A percentile compares a stretch with the other conserved stretches of the same genome.
Evolutionary conservation across 768 basidiomycete genomes (phyloP).

Genomic region (Termitomyces sp.): DNA sequence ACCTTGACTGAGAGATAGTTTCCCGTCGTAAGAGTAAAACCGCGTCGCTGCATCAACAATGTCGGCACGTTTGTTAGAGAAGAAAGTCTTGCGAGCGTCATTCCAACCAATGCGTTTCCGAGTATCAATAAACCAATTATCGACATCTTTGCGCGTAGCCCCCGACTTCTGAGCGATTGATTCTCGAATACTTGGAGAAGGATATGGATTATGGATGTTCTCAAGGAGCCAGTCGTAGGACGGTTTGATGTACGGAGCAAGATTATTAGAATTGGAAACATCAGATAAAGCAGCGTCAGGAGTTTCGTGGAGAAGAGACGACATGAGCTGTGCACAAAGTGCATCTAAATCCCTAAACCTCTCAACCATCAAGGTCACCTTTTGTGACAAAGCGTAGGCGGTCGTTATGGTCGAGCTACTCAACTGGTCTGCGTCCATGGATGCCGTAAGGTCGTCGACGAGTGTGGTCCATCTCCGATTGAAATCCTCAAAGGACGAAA

Average conservation of each 20-base stretch:
- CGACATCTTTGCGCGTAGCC: constrained; percentile 25
- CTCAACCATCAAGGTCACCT: no score
- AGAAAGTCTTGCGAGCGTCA: constrained; percentile 24
- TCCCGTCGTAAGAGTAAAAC: constrained; percentile 21
- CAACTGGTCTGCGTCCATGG: no score
- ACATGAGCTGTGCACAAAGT: no score
- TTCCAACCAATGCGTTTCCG: constrained; percentile 57
- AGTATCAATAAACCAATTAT: constrained; percentile 42
- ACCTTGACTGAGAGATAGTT: constrained; percentile 14
- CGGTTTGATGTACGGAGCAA: constrained; percentile 19
- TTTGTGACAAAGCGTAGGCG: no score
- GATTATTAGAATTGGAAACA: no score
- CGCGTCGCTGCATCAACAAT: constrained; percentile 33
- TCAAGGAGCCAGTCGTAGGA: constrained; percentile 36
- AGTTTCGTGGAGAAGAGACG: no score
- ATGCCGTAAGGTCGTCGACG: no score
- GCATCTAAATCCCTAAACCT: no score
- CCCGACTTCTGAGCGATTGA: constrained; percentile 20
- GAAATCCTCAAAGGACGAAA: no score
- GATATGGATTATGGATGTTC: constrained; percentile 50
- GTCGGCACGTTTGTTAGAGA: constrained; percentile 25
- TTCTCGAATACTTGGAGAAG: constrained; percentile 24
- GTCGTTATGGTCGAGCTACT: no score
- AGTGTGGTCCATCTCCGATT: no score
- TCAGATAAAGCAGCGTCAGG: no score